phyloP scores from a whole-genome alignment of 2,329 filamentous ascomycete genomes.

The Fonsecaea multimorphosa region DNA sequence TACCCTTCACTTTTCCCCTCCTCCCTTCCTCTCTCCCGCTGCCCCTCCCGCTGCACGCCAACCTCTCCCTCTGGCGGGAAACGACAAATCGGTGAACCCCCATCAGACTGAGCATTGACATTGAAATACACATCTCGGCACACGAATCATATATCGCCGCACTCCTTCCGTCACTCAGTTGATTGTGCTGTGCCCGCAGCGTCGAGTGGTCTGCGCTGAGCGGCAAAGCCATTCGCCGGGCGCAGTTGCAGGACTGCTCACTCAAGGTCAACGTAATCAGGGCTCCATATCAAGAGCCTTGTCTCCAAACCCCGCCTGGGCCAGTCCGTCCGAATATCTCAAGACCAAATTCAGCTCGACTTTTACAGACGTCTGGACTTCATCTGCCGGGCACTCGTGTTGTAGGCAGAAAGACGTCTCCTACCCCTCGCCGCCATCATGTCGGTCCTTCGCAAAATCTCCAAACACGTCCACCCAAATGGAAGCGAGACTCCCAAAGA shows the following conservation, averaged over 20 bases:
- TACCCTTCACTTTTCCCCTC: conserved; percentile 11
- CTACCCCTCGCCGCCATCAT: conserved; percentile 20
- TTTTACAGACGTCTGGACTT: not conserved
- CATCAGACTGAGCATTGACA: not conserved
- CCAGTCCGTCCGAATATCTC: conserved; percentile 4
- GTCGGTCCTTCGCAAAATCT: conserved; percentile 41
- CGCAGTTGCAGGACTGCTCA: conserved; percentile 9
- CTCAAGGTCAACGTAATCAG: conserved; percentile 20
- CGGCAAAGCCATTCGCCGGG: not conserved
- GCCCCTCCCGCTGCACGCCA: conserved; percentile 7
- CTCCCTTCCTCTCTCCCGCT: conserved; percentile 5
- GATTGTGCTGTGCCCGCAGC: conserved; percentile 12
- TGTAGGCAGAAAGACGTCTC: too few relatives aligned
- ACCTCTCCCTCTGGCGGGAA: conserved; percentile 3
- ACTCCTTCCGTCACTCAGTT: not conserved
- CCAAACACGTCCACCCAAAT: conserved; percentile 46
- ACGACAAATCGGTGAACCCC: not conserved
- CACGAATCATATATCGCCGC: not conserved
- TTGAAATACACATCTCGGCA: not conserved
- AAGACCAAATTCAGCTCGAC: not conserved
- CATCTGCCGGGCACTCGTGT: not conserved
- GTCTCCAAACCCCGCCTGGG: not conserved
- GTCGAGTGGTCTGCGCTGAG: not conserved
- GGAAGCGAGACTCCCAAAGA: conserved; percentile 36
- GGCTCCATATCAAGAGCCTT: conserved; percentile 3